Percentiles rank a stretch among this genome's conserved stretches.
Evolutionary conservation across 345 rosid species (phyloP).

Genomic region (Eucalyptus melliodora): DNA sequence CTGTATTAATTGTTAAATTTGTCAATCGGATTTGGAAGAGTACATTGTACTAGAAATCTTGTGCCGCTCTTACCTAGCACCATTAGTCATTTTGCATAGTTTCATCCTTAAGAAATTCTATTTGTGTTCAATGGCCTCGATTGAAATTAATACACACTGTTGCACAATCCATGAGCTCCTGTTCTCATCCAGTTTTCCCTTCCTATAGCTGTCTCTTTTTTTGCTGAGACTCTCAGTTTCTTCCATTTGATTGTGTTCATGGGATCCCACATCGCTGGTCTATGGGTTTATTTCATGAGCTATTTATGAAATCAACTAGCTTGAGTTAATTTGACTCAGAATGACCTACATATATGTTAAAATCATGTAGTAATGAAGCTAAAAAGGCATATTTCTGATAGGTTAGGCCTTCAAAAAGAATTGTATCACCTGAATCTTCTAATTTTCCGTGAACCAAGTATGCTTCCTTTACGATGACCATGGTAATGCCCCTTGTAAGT

Average conservation of each 20-base stretch:
- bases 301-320: background rate
- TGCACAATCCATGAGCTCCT: background rate
- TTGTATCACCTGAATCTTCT: background rate
- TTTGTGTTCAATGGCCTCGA: background rate
- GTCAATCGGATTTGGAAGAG: background rate
- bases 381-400: background rate
- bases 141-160: background rate
- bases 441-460: background rate
- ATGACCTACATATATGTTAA: background rate
- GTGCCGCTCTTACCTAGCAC: background rate
- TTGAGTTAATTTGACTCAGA: background rate
- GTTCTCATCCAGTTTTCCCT: background rate
- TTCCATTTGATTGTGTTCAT: background rate
- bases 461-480: background rate
- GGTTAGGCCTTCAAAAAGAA: background rate
- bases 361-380: background rate
- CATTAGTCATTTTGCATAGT: background rate
- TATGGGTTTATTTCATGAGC: background rate
- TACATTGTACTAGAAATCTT: background rate
- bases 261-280: background rate
- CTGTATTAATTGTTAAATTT: background rate
- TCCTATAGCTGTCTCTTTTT: background rate
- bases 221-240: background rate
- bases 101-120: background rate
- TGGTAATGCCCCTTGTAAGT: background rate